Percentiles rank a stretch among this genome's conserved stretches.
Conservation (phyloP, 345 rosid species). For the Eucalyptus leucophloia region DNA sequence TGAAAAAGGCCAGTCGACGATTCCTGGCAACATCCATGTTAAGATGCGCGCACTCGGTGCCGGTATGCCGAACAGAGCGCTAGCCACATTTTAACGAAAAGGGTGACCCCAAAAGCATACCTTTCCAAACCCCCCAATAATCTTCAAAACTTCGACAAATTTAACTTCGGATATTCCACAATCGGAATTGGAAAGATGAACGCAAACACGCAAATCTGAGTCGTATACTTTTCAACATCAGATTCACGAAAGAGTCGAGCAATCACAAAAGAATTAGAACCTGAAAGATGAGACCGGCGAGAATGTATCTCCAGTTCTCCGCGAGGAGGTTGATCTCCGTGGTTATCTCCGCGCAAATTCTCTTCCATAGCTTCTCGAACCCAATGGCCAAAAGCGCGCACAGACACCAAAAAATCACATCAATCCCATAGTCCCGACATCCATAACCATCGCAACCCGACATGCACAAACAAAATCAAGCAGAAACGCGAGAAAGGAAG, state of each 20-base stretch:
- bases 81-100: not conserved
- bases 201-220: not conserved
- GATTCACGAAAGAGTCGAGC: not conserved
- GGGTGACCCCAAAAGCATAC: not conserved
- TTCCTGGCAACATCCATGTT: not conserved
- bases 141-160: not conserved
- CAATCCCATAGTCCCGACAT: not conserved
- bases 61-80: not conserved
- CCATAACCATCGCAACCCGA: not conserved
- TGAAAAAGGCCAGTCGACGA: not conserved
- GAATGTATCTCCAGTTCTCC: constrained; percentile 86
- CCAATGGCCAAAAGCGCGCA: not conserved
- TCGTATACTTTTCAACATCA: not conserved
- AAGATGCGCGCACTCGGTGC: not conserved
- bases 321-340: constrained; percentile 77
- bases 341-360: constrained; percentile 65
- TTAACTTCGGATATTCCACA: not conserved
- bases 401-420: not conserved
- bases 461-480: not conserved
- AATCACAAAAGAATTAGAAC: constrained; percentile 11
- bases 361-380: constrained; percentile 77
- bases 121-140: not conserved
- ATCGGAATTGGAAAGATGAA: not conserved
- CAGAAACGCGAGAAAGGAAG: not conserved
- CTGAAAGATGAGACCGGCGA: constrained; percentile 88